Conservation (phyloP, 345 rosid species). For the Euphorbia pulcherrima region DNA sequence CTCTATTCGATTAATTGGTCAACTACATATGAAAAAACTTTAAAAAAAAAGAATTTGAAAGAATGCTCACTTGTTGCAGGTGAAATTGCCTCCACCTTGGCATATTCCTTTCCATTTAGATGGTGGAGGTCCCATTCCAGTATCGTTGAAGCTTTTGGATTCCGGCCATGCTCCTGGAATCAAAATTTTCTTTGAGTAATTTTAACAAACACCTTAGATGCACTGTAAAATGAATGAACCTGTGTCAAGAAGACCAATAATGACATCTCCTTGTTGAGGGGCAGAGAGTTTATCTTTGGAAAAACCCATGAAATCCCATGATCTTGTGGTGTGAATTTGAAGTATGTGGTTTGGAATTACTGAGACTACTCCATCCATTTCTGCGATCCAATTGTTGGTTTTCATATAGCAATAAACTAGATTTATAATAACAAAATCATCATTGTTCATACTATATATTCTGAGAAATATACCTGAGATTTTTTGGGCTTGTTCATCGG, state of each 20-base stretch:
- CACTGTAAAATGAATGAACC: constrained; percentile 3
- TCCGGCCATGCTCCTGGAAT: constrained; percentile 32
- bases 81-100: constrained; percentile 22
- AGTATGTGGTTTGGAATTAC: constrained; percentile 23
- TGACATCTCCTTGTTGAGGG: constrained; percentile 20
- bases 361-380: constrained; percentile 29
- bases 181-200: neutral
- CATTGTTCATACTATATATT: too few species aligned
- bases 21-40: too few species aligned
- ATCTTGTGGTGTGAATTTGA: constrained; percentile 33
- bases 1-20: neutral
- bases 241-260: constrained; percentile 29
- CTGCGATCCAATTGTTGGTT: constrained; percentile 2
- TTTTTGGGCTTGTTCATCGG: constrained; percentile 34
- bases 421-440: too few species aligned
- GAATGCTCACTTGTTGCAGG: constrained; percentile 30
- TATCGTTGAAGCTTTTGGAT: constrained; percentile 24
- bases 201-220: neutral
- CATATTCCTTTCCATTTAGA: constrained; percentile 34
- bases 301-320: constrained; percentile 31
- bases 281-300: constrained; percentile 4
- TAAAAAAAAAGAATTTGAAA: neutral
- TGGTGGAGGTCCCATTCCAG: constrained; percentile 23
- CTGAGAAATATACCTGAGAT: constrained; percentile 27
- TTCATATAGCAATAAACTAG: neutral